Base-by-base conservation (phyloP, 371 early-diverging fungal genomes). In the Ordospora pajunii region DNA sequence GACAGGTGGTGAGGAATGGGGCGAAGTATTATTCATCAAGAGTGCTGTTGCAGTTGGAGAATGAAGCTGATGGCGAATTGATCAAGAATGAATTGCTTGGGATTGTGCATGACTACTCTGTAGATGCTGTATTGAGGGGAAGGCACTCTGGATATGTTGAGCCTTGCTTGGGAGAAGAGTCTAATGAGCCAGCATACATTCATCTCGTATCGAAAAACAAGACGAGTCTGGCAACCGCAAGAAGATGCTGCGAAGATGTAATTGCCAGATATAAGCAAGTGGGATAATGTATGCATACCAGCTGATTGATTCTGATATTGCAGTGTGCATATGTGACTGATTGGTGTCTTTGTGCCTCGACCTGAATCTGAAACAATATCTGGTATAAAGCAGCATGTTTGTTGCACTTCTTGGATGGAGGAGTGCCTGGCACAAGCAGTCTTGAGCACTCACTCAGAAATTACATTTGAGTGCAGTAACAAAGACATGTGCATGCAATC, bases 111-210 rank as follows among this genome's bases (percentile, higher is more conserved):
- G 50, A 27, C 2, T 27, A 23, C n/a, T 27, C 68, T 22, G 49
- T 68, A 11, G 51, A 49, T 7, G 49, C 49, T 25, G 17, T 0
- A 4, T 23, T 68, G 9, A 8, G 68, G 4, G 68, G 68, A 68
- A 22, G 51, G 32, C 32, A 32, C 49, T 68, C 68, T 6, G 68
- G 51, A 25, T n/a, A 45, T 11, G 17, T 68, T 25, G 68, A 68
- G 8, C 46, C 50, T 23, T 68, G 68, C 32, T 40, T 68, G 11
- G 51, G 40, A 14, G 37, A 22, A 14, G 68, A 68, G 40, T 21
- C 68, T 3, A 68, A 68, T 9, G 68, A 50, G 25, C 68, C 68
- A 17, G 14, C 32, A 10, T 68, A 68, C 19, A 49, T 68, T 22
- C 68, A 68, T n/a, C 12, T 68, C 21, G 10, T 68, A 49, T 22